phyloP scores from a whole-genome alignment of 306 rosid genomes.

The Gastrolobium villosum region DNA sequence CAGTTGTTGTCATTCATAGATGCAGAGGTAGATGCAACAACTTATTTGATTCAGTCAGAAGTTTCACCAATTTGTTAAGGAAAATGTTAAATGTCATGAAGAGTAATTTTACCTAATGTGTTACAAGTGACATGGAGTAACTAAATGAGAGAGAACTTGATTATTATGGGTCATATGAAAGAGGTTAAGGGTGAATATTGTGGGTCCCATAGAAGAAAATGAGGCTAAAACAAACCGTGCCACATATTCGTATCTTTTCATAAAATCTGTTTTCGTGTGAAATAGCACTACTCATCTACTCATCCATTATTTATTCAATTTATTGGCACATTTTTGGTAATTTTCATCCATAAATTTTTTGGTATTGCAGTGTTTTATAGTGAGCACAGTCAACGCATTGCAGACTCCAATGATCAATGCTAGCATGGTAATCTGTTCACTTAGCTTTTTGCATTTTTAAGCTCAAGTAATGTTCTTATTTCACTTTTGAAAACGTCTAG shows the following conservation, averaged over 20 bases:
- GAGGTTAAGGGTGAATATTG: neutral
- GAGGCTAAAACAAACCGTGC: slow-evolving; percentile 24
- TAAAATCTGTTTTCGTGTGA: slow-evolving; percentile 6
- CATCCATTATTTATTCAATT: slow-evolving; percentile 36
- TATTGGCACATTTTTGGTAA: slow-evolving; percentile 29
- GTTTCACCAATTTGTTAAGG: slow-evolving; percentile 21
- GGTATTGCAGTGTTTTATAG: slow-evolving; percentile 88
- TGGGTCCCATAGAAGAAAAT: neutral
- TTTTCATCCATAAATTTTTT: slow-evolving; percentile 28
- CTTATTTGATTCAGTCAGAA: slow-evolving; percentile 42
- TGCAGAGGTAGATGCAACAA: slow-evolving; percentile 81
- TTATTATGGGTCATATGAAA: slow-evolving; percentile 3
- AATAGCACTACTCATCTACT: slow-evolving; percentile 13
- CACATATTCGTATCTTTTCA: slow-evolving; percentile 15
- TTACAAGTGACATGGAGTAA: neutral
- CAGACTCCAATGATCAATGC: slow-evolving; percentile 99
- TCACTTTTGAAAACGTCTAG: slow-evolving; percentile 14
- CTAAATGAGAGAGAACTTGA: neutral
- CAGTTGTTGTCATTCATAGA: slow-evolving; percentile 89
- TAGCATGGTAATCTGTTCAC: slow-evolving; percentile 74
- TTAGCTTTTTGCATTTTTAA: slow-evolving; percentile 27
- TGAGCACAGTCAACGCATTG: slow-evolving; percentile 94
- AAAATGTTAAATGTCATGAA: neutral
- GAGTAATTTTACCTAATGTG: neutral
- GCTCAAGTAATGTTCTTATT: slow-evolving; percentile 25